phyloP scores from a whole-genome alignment of 768 basidiomycete genomes.

The Boletus rufocinnamomeus region DNA sequence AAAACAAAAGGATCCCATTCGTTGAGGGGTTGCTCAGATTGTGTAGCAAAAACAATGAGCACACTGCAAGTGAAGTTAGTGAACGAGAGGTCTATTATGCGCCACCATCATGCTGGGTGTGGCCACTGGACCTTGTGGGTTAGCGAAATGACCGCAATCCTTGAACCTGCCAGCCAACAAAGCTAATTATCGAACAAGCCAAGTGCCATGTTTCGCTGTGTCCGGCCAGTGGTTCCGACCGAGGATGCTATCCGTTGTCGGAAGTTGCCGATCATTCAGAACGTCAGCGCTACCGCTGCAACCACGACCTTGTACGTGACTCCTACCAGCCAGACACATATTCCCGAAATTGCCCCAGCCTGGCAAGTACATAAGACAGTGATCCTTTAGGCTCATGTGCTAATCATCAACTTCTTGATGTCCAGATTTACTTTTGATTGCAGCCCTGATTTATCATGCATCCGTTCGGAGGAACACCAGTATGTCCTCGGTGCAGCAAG shows the following conservation, averaged over 20 bases:
- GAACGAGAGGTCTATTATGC: neutral
- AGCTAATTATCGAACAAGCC: neutral
- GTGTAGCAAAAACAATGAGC: neutral
- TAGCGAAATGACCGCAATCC: neutral
- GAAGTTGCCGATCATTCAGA: conserved; percentile 18
- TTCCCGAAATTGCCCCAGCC: conserved; percentile 1
- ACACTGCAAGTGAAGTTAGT: neutral
- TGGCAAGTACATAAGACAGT: conserved; percentile 14
- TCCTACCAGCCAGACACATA: neutral
- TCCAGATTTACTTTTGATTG: conserved; percentile 3
- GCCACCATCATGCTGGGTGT: conserved; percentile 2
- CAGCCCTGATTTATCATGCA: conserved; percentile 48
- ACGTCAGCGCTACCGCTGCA: neutral
- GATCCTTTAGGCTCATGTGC: neutral
- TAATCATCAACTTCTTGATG: conserved; percentile 6
- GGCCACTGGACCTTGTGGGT: neutral
- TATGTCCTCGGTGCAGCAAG: conserved; percentile 74
- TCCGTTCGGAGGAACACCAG: conserved; percentile 68
- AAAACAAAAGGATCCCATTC: neutral
- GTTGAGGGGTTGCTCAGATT: neutral
- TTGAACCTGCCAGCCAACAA: neutral
- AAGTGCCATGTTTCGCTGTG: conserved; percentile 1
- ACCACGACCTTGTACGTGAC: conserved; percentile 3
- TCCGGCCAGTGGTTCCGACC: no score
- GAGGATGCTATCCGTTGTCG: neutral